These are phyloP conservation scores for Mortierella antarctica DNA, from an alignment of 192 early-diverging fungal species.

Conservation along the genomic window DNA sequence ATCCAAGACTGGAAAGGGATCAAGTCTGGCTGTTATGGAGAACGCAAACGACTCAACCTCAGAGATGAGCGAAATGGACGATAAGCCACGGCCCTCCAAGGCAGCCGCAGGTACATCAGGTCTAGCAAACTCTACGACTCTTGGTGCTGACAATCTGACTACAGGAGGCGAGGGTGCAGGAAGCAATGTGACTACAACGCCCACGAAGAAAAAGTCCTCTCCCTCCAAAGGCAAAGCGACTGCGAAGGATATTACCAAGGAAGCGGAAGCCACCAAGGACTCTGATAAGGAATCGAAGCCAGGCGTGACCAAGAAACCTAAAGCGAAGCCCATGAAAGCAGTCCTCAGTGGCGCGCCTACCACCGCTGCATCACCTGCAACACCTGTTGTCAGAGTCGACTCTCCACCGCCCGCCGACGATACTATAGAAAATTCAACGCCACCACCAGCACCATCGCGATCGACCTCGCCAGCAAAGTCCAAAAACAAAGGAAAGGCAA, in stretches of 20 bases:
- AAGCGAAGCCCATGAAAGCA: conserved; percentile 21
- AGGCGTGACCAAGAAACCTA: conserved; percentile 11
- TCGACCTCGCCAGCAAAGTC: conserved; percentile 19
- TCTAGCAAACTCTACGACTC: conserved; percentile 7
- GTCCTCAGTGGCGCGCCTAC: not conserved
- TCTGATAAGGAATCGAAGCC: conserved; percentile 48
- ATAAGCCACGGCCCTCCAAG: conserved; percentile 25
- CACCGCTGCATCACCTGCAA: conserved; percentile 2
- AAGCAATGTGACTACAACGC: conserved; percentile 1
- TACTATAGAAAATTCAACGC: conserved; percentile 1
- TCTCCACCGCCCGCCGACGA: conserved; percentile 25
- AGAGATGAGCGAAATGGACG: conserved; percentile 44
- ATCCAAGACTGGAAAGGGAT: conserved; percentile 21
- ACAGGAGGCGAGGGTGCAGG: not conserved
- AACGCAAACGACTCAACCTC: conserved; percentile 45
- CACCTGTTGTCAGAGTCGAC: conserved; percentile 30
- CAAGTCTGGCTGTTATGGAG: conserved; percentile 28
- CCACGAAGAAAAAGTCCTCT: conserved; percentile 26
- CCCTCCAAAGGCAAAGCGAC: conserved; percentile 25
- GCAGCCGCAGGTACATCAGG: conserved; percentile 2
- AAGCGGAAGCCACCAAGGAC: conserved; percentile 30
- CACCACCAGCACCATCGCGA: conserved; percentile 19
- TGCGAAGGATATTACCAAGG: conserved; percentile 22
- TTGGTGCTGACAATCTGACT: not conserved
- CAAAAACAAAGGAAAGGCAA: conserved; percentile 10